Percentiles rank a stretch among this genome's conserved stretches.
Evolutionary conservation across 495 filamentous ascomycete species (phyloP).

Genomic region (Penicillium coffeae): DNA sequence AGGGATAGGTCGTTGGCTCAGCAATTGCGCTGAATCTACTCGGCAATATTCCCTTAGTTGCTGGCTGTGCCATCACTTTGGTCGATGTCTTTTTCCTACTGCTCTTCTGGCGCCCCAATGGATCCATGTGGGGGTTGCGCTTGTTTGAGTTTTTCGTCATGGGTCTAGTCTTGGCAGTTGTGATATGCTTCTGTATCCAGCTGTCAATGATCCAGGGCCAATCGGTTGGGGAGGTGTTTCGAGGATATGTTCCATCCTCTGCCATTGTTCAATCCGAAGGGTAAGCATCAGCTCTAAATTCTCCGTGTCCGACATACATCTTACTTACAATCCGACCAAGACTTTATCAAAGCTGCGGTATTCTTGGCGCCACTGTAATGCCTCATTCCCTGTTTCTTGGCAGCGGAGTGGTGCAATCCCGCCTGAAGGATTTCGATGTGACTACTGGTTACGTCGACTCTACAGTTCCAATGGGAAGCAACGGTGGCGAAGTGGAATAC

Average conservation of each 20-base stretch:
- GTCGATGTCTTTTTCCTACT: conserved; percentile 81
- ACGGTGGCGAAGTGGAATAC: conserved; percentile 57
- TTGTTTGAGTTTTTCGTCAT: conserved; percentile 80
- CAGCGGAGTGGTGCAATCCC: conserved; percentile 81
- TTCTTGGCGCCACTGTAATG: conserved; percentile 92
- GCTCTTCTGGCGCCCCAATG: conserved; percentile 76
- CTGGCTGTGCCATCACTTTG: conserved; percentile 82
- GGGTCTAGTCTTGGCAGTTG: conserved; percentile 74
- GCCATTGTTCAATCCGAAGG: conserved; percentile 66
- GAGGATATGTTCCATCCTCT: conserved; percentile 76
- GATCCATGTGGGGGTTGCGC: conserved; percentile 67
- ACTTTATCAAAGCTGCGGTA: conserved; percentile 86
- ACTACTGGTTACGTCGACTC: conserved; percentile 53
- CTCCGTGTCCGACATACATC: conserved; percentile 5
- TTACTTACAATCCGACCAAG: conserved; percentile 31
- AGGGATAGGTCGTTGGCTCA: conserved; percentile 72
- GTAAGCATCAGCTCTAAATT: conserved; percentile 35
- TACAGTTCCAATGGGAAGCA: conserved; percentile 32
- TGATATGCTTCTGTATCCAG: conserved; percentile 88
- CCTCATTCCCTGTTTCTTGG: conserved; percentile 87
- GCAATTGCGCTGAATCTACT: conserved; percentile 89
- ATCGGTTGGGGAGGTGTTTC: conserved; percentile 70
- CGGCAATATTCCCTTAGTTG: conserved; percentile 74
- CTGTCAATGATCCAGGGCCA: conserved; percentile 71
- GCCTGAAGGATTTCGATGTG: conserved; percentile 74